Evolutionary conservation across 73 alveolate genomes (phyloP), one percentile per base, ranked within the genome.

Genomic region (Stentor coeruleus): DNA sequence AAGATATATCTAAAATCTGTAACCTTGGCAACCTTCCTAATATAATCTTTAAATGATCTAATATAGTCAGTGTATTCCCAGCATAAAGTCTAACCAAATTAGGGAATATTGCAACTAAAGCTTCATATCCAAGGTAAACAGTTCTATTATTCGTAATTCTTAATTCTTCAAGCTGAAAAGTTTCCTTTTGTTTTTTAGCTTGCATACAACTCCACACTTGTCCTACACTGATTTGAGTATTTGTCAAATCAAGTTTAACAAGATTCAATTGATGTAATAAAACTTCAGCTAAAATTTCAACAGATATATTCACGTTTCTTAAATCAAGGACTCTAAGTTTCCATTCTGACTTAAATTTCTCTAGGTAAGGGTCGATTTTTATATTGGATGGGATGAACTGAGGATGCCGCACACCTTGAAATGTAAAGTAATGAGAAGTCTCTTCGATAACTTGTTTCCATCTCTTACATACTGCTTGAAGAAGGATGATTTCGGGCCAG

Each of bases 71-170:
- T 33, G 79, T 66, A 2, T 66, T 66, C 15, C 79, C 79, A 28
- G 79, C 79, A 66, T 66, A 66, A 26, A 66, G 39, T 40, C 2
- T 66, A 11, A 20, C 33, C 33, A 66, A 66, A 66, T 66, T 66
- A 31, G 79, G n/a, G 39, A 26, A 66, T 28, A 31, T 33, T 26
- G n/a, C 33, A 2, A 33, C 41, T 26, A 66, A 2, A 31, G 40
- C 37, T 20, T 66, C 79, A 66, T 66, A 66, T 20, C 79, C 79
- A 11, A 66, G 37, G 37, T 20, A 66, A 20, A 31, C 79, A 26
- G n/a, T 66, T 2, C 36, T 20, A 2, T 66, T 66, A 33, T 66
- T 66, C 26, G 79, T 20, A 33, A 66, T 28, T 66, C 79, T 20
- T 26, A 66, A 2, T 66, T 66, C 79, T 31, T 66, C 79, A 26